phyloP scores from a whole-genome alignment of 169 alveolate genomes.

The Plasmodium yoelii region DNA sequence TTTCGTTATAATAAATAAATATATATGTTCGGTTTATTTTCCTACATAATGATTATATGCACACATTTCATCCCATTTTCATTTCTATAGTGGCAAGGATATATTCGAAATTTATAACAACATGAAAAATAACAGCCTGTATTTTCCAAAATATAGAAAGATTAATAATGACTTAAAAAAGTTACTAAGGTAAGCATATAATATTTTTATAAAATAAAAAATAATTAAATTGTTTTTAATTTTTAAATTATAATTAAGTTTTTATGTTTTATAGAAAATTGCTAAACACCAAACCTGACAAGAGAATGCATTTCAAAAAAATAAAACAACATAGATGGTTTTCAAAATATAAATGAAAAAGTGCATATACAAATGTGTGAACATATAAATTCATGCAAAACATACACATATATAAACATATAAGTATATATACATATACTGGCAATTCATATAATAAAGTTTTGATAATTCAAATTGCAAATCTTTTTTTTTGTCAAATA shows the following conservation, averaged over 20 bases:
- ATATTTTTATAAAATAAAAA: constrained; percentile 18
- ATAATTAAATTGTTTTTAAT: constrained; percentile 30
- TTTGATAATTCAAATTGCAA: constrained; percentile 1
- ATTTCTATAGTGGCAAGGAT: constrained; percentile 44
- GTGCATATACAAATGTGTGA: too few species aligned
- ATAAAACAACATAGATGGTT: constrained; percentile 74
- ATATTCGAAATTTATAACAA: constrained; percentile 60
- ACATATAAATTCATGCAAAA: constrained; percentile 5
- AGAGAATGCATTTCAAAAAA: constrained; percentile 74
- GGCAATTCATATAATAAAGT: background rate
- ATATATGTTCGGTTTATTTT: too few species aligned
- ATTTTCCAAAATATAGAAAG: constrained; percentile 61
- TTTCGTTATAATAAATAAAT: too few species aligned
- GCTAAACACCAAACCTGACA: constrained; percentile 60
- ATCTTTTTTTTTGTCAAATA: constrained; percentile 7
- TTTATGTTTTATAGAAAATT: constrained; percentile 37
- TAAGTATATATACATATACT: constrained; percentile 5
- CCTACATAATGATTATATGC: too few species aligned
- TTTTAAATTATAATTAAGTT: constrained; percentile 20
- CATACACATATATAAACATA: background rate
- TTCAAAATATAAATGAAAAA: constrained; percentile 34
- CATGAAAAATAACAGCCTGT: constrained; percentile 44
- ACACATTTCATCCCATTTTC: background rate
- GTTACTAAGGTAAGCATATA: constrained; percentile 53
- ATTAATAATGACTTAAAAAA: constrained; percentile 30